Evolutionary conservation across 805 yeast species (phyloP).

Genomic region (Kodamaea lidongshanica): DNA sequence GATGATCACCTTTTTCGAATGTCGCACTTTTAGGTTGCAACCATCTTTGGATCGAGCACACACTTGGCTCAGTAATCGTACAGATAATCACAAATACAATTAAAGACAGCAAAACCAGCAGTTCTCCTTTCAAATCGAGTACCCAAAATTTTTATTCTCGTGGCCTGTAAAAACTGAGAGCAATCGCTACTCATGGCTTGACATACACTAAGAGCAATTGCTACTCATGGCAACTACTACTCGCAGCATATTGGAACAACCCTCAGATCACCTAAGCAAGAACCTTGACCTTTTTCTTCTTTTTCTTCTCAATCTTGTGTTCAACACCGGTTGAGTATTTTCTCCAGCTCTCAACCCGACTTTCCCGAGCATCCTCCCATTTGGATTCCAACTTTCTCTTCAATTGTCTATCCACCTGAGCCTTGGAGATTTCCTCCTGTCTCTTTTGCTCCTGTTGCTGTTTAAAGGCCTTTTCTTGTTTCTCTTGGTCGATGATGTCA

Average conservation of each 20-base stretch:
- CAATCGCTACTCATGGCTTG: too few relatives aligned
- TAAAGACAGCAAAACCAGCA: too few relatives aligned
- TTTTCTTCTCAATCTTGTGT: conserved; percentile 42
- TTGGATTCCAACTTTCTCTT: conserved; percentile 37
- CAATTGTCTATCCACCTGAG: conserved; percentile 35
- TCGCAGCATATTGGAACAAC: background rate
- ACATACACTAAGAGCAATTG: too few relatives aligned
- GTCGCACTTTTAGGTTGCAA: too few relatives aligned
- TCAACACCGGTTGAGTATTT: conserved; percentile 37
- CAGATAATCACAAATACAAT: too few relatives aligned
- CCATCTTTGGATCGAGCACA: too few relatives aligned
- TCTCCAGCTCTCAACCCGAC: conserved; percentile 58
- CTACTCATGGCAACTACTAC: too few relatives aligned
- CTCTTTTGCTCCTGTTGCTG: conserved; percentile 24
- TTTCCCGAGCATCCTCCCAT: conserved; percentile 61
- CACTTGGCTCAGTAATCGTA: too few relatives aligned
- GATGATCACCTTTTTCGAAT: too few relatives aligned
- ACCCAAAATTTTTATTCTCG: too few relatives aligned
- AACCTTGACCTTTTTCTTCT: conserved; percentile 30
- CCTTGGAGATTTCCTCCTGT: conserved; percentile 23
- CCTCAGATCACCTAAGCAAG: conserved; percentile 25
- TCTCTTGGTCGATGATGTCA: conserved; percentile 27
- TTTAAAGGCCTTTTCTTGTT: conserved; percentile 20
- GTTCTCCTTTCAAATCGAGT: too few relatives aligned
- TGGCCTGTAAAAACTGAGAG: too few relatives aligned